phyloP scores from a whole-genome alignment of 2,329 filamentous ascomycete genomes.

The Graphiopsis chlorocephala region DNA sequence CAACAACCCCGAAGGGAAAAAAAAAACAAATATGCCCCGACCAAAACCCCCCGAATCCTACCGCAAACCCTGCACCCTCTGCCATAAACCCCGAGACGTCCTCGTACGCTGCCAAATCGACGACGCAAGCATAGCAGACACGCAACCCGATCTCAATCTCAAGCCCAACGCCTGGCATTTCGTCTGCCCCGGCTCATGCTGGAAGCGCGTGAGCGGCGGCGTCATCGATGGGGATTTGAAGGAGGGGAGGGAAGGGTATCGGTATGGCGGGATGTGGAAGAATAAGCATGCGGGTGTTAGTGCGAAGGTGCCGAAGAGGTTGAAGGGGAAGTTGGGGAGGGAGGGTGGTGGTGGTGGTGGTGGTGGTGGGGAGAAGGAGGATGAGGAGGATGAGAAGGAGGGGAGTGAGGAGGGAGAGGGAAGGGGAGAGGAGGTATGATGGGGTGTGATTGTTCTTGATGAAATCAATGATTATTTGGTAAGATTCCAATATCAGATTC shows the following conservation, averaged over 20 bases:
- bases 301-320: slow-evolving; percentile 16
- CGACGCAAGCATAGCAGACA: slow-evolving; percentile 20
- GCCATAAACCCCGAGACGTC: slow-evolving; percentile 36
- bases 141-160: background rate
- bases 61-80: slow-evolving; percentile 43
- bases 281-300: slow-evolving; percentile 17
- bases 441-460: background rate
- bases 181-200: slow-evolving; percentile 44
- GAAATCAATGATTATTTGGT: background rate
- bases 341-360: background rate
- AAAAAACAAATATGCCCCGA: background rate
- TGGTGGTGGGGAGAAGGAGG: background rate
- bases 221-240: slow-evolving; percentile 39
- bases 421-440: background rate
- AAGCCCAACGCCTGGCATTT: slow-evolving; percentile 40
- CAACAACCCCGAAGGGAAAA: background rate
- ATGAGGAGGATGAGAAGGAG: background rate
- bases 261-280: slow-evolving; percentile 42
- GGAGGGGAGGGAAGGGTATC: slow-evolving; percentile 36
- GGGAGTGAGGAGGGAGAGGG: background rate
- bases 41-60: slow-evolving; percentile 16
- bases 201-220: slow-evolving; percentile 44
- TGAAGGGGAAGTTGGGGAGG: slow-evolving; percentile 15
- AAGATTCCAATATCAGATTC: background rate
- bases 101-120: slow-evolving; percentile 47